Evolutionary conservation across 345 rosid species (phyloP), one percentile per base, ranked within the genome.

Genomic region (Euclidium syriacum): DNA sequence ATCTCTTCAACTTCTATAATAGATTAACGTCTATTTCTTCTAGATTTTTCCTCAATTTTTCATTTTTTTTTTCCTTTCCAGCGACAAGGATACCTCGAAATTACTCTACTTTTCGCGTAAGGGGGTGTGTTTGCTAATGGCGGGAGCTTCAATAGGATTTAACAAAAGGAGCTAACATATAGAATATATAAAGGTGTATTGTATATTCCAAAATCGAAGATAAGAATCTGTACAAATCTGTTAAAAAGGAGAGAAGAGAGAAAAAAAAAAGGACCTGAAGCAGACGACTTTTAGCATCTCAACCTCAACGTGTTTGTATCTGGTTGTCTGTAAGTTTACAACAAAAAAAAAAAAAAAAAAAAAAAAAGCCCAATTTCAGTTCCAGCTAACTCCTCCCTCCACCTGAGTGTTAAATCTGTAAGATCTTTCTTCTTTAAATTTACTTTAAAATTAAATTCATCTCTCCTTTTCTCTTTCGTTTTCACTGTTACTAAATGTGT

Each of bases 401-500:
- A 8, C 58, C 44, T 36, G 38, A 62, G 55, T 52, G 27, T 52
- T n/a, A 55, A 39, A 64, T 18, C 33, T 30, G 52, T 49, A 40
- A 71, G 59, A 74, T 65, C 68, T 7, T 55, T 38, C 29, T 62
- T 54, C 24, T 58, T 5, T 7, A 11, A 43, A 16, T 11, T 7
- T n/a, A n/a, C n/a, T n/a, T n/a, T n/a, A n/a, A n/a, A n/a, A n/a
- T n/a, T n/a, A n/a, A 20, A 7, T 36, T 71, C 70, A 71, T 64
- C 75, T 71, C 65, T 71, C 71, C 42, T 72, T 58, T 30, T 67
- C 71, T 56, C 79, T 71, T 60, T 49, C 70, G 55, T 25, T 73
- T 67, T 74, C 71, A 56, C 10, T 57, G 59, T 48, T 59, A 76
- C 65, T 62, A 50, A 79, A 74, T 32, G 75, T 53, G 51, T 58